Evolutionary conservation across 306 rosid species (phyloP), one percentile per base, ranked within the genome.

Genomic region (Acacia crassicarpa): DNA sequence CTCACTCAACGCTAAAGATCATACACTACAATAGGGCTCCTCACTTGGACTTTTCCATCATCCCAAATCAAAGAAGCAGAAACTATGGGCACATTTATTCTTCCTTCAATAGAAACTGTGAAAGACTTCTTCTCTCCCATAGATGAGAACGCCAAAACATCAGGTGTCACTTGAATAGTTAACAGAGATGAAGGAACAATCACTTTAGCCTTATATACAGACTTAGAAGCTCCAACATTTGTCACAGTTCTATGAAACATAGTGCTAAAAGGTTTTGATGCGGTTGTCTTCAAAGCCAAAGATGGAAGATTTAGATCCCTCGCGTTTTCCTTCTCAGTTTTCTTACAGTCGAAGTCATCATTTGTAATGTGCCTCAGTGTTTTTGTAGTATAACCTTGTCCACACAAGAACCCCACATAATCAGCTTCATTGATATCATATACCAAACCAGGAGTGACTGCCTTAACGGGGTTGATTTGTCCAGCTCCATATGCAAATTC

Each of bases 251-350:
- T 73, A 3, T 30, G 14, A 32, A 73, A 73, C 12, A 5, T 32
- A n/a, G 25, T 19, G 6, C 13, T 35, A 2, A 22, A 59, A 9
- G 15, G 25, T 22, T 2, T 22, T 59, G 65, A 8, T 14, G 11
- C 9, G 32, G 4, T 59, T 22, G 15, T 65, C 8, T 32, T 14
- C 19, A 16, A 40, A 10, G 85, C 85, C 8, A 87, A 83, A 1
- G 88, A 78, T 56, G 90, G 92, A 27, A 85, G 80, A 46, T 85
- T 89, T 20, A 89, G n/a, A 73, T 89, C 69, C 9, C 56, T 48
- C 19, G 19, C 53, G 14, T 48, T 48, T 48, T 48, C 17, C 53
- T 48, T 48, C 53, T 48, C 14, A 12, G 53, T 48, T 48, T 48
- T 48, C 19, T 48, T 16, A 9, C 53, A 48, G 53, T 16, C 16